Evolutionary conservation across 1,284 basidiomycete genomes (phyloP), one percentile per base, ranked within the genome.

Genomic region (Vanrija pseudolonga): DNA sequence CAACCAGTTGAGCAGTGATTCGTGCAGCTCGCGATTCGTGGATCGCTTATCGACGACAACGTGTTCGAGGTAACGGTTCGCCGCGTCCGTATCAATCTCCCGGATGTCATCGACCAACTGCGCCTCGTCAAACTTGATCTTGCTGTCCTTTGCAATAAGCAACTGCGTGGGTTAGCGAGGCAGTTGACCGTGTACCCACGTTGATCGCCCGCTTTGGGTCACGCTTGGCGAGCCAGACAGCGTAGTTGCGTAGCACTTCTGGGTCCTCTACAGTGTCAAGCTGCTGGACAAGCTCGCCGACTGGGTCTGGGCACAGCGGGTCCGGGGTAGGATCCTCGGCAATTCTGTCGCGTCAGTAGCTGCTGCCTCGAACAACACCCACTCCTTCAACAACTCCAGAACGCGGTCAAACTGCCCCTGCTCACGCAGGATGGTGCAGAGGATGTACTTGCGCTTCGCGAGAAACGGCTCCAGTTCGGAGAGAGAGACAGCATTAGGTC

Each of bases 1-100:
- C 17, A 76, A 58, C 20, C 59, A 40, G 8, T 44, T 28, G 7
- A 73, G 55, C 6, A 76, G 60, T 20, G 63, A 61, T 50, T 74
- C 66, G 46, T 77, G 74, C 24, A 77, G 57, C 2, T 57, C 55
- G 28, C 60, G 59, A 39, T 62, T 63, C 46, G 66, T 47, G 78
- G 79, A 63, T 41, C 84, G 82, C 64, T 84, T 84, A 53, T 83
- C 82, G 23, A 94, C 74, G 1, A 93, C 85, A 1, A 92, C 77
- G 68, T 89, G 83, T 65, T 95, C 91, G 6, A 96, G 78, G 67
- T 85, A 93, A 52, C 82, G 81, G 40, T 82, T 78, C 4, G 84
- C 89, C 2, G 84, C 84, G 15, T 74, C 74, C 3, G 80, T 26
- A 54, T 73, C 67, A 26, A 77, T 68, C 6, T 51, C 19, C 6